Percentiles rank a stretch among this genome's conserved stretches.
These are phyloP conservation scores for Apophysomyces sp. DNA, from an alignment of 371 early-diverging fungal species.

Conservation along the genomic window DNA sequence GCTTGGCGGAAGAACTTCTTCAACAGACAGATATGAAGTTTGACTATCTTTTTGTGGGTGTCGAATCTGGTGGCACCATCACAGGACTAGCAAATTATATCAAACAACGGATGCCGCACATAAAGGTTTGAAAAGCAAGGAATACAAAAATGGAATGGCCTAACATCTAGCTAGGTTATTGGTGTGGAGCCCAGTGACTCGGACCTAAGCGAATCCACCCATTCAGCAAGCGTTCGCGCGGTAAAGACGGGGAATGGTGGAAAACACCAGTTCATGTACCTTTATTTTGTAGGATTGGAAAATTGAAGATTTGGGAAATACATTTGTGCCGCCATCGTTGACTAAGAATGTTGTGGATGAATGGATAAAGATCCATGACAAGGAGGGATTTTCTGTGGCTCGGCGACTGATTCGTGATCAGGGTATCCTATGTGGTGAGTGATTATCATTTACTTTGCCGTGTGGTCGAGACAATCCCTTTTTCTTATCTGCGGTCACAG, in stretches of 20 bases:
- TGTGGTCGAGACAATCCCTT: neutral
- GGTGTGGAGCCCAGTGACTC: slow-evolving; percentile 77
- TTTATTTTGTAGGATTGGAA: slow-evolving; percentile 59
- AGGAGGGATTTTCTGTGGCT: slow-evolving; percentile 72
- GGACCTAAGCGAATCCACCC: slow-evolving; percentile 29
- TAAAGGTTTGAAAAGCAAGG: slow-evolving; percentile 38
- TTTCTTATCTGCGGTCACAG: slow-evolving; percentile 19
- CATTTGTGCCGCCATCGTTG: slow-evolving; percentile 62
- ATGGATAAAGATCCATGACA: slow-evolving; percentile 74
- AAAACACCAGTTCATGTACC: neutral
- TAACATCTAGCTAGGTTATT: slow-evolving; percentile 33
- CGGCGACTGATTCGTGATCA: slow-evolving; percentile 67
- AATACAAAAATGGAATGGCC: neutral
- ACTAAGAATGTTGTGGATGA: slow-evolving; percentile 59
- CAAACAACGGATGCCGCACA: slow-evolving; percentile 51
- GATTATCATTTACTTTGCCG: neutral
- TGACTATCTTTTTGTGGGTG: slow-evolving; percentile 72
- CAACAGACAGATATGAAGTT: slow-evolving; percentile 57
- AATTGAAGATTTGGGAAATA: slow-evolving; percentile 77
- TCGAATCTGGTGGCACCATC: slow-evolving; percentile 69
- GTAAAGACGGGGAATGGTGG: neutral
- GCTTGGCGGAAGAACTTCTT: slow-evolving; percentile 66
- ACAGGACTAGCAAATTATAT: slow-evolving; percentile 62
- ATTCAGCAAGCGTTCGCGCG: neutral
- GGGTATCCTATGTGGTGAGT: slow-evolving; percentile 65